These are phyloP conservation scores for Candida caryicola DNA, from an alignment of 805 yeast species.

Conservation along the genomic window DNA sequence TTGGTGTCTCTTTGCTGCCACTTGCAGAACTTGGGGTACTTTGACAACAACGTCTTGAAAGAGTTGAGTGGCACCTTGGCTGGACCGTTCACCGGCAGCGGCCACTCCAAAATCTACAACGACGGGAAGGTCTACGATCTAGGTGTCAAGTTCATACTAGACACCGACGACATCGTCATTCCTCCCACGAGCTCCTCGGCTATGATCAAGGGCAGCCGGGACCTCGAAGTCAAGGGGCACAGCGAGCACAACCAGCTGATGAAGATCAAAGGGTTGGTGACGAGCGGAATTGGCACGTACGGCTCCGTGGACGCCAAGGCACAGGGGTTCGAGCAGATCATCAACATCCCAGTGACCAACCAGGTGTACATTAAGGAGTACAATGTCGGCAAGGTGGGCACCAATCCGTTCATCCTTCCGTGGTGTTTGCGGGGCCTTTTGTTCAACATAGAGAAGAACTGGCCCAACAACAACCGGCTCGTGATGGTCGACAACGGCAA, in stretches of 20 bases:
- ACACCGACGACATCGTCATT: conserved; percentile 59
- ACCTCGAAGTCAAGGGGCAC: neutral
- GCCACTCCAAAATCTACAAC: conserved; percentile 87
- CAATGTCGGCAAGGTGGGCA: conserved; percentile 61
- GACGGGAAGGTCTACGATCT: conserved; percentile 80
- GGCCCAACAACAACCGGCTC: conserved; percentile 44
- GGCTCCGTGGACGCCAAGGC: conserved; percentile 3
- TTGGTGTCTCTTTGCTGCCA: conserved; percentile 72
- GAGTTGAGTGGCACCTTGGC: conserved; percentile 74
- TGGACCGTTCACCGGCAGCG: conserved; percentile 92
- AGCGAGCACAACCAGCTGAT: neutral
- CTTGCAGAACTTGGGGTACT: conserved; percentile 69
- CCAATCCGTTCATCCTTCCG: conserved; percentile 83
- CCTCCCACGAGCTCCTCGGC: conserved; percentile 22
- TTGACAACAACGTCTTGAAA: conserved; percentile 82
- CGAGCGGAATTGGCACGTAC: conserved; percentile 19
- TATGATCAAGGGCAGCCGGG: neutral
- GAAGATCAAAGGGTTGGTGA: conserved; percentile 8
- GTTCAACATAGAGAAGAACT: conserved; percentile 53
- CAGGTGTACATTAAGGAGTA: conserved; percentile 44
- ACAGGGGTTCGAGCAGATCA: conserved; percentile 6
- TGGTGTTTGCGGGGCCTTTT: conserved; percentile 89
- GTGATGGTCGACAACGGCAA: conserved; percentile 30
- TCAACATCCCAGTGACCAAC: conserved; percentile 30
- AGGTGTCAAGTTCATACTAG: conserved; percentile 71